Percentiles rank a stretch among this genome's conserved stretches.
phyloP scores from a whole-genome alignment of 768 basidiomycete species.

The Suillus ampliporus region DNA sequence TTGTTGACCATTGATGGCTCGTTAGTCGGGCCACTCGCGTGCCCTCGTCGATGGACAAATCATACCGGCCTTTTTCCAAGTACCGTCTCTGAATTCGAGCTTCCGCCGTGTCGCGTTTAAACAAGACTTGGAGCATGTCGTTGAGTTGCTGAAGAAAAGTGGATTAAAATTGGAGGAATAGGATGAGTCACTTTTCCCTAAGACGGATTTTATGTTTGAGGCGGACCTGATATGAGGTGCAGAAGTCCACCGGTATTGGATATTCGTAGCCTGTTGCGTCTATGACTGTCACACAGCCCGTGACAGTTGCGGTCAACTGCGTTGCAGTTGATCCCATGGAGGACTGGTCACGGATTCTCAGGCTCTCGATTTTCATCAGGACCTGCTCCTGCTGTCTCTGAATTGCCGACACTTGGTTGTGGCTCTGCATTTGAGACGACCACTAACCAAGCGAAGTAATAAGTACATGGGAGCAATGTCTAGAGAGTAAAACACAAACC shows the following conservation, averaged over 20 bases:
- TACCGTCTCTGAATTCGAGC: constrained; percentile 3
- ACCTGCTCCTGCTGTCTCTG: no score
- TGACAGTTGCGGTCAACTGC: no score
- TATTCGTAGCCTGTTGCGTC: constrained; percentile 2
- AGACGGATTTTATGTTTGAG: no score
- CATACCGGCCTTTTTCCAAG: not conserved
- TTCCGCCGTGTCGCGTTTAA: not conserved
- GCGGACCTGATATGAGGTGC: not conserved
- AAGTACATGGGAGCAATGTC: no score
- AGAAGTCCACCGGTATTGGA: not conserved
- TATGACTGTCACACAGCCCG: not conserved
- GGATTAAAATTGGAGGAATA: no score
- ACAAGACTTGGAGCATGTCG: not conserved
- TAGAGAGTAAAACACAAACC: no score
- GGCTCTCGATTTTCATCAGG: no score
- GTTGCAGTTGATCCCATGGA: no score
- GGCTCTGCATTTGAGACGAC: no score
- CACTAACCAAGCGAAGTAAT: no score
- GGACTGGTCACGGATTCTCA: no score
- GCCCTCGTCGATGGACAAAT: constrained; percentile 4
- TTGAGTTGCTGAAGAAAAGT: not conserved
- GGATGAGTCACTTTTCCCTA: not conserved
- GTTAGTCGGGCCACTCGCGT: not conserved
- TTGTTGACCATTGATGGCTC: not conserved
- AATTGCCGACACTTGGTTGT: no score